phyloP scores from a whole-genome alignment of 2,329 filamentous ascomycete species.

The Exophiala alcalophila region DNA sequence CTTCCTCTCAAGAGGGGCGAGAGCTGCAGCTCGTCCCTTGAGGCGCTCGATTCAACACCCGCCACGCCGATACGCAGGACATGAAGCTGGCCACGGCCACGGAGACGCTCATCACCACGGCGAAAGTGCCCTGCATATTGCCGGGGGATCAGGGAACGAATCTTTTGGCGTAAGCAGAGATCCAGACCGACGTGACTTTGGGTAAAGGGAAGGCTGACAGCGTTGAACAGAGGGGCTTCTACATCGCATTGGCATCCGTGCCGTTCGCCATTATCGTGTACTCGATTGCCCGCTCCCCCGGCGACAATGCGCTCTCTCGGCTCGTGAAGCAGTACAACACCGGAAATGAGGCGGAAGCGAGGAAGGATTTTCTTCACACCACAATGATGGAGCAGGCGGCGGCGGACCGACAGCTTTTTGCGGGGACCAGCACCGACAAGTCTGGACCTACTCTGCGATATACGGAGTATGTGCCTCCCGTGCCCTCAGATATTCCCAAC shows the following conservation, averaged over 20 bases:
- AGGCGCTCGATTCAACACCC: slow-evolving; percentile 28
- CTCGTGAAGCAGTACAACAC: slow-evolving; percentile 27
- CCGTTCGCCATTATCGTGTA: slow-evolving; percentile 44
- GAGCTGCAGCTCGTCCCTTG: slow-evolving; percentile 30
- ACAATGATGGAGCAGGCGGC: slow-evolving; percentile 62
- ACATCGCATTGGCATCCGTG: slow-evolving; percentile 44
- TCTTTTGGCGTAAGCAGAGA: slow-evolving; percentile 43
- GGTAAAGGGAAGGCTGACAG: slow-evolving; percentile 8
- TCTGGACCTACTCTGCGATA: slow-evolving; percentile 55
- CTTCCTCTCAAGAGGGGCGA: slow-evolving; percentile 27
- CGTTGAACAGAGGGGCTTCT: slow-evolving; percentile 45
- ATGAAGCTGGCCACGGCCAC: slow-evolving; percentile 36
- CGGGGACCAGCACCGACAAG: slow-evolving; percentile 42
- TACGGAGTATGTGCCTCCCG: slow-evolving; percentile 54
- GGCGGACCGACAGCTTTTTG: slow-evolving; percentile 60
- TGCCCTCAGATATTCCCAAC: neutral
- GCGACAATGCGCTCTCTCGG: slow-evolving; percentile 22
- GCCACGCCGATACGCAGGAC: slow-evolving; percentile 45
- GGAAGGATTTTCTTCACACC: slow-evolving; percentile 60
- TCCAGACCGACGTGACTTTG: slow-evolving; percentile 6
- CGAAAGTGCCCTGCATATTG: slow-evolving; percentile 34
- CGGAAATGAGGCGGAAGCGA: slow-evolving; percentile 52
- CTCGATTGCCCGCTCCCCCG: slow-evolving; percentile 34
- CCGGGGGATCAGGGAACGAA: slow-evolving; percentile 44
- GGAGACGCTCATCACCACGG: slow-evolving; percentile 31